Evolutionary conservation across 345 rosid species (phyloP), one percentile per base, ranked within the genome.

Genomic region (Clarkia xantiana): DNA sequence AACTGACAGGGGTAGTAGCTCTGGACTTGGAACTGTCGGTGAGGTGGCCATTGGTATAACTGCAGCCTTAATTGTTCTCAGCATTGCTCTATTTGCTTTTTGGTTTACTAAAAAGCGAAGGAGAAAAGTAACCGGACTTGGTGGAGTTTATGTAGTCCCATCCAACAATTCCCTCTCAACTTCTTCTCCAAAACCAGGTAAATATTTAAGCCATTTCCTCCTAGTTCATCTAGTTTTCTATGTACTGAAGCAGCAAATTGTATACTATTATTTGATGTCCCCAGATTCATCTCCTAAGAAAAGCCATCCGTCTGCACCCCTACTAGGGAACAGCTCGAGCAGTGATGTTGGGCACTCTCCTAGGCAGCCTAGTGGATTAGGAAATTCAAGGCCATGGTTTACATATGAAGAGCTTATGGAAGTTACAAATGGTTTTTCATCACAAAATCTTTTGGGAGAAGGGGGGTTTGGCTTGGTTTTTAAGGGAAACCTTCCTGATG

Each of bases 381-480:
- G 91, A 52, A 76, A 83, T 53, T 90, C 97, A 0, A 79, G 74
- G 70, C 58, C 86, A 56, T 67, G 66, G 51, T 90, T 81, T 68
- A 62, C 82, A 0, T 79, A 72, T 68, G 94, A 83, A 64, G 90
- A 90, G 56, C 75, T 90, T 48, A 62, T 49, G 56, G 59, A 57
- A 62, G 95, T 88, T 3, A 90, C 95, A 10, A 58, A 86, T 61
- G 89, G 80, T 18, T 90, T 90, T 76, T 75, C 94, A 11, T 60
- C 75, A 51, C 74, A 80, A 44, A 83, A 81, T 71, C 67, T 86
- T 63, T 63, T 90, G 72, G 97, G 97, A 42, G 88, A 86, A 76
- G 95, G 97, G 45, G 95, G 97, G 49, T 86, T 86, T 76, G 95
- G 97, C 63, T 53, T 70, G 53, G 97, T 90, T 14, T 83, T 79